Base-by-base conservation (phyloP, 805 yeast species). In the Yarrowia porcina region DNA sequence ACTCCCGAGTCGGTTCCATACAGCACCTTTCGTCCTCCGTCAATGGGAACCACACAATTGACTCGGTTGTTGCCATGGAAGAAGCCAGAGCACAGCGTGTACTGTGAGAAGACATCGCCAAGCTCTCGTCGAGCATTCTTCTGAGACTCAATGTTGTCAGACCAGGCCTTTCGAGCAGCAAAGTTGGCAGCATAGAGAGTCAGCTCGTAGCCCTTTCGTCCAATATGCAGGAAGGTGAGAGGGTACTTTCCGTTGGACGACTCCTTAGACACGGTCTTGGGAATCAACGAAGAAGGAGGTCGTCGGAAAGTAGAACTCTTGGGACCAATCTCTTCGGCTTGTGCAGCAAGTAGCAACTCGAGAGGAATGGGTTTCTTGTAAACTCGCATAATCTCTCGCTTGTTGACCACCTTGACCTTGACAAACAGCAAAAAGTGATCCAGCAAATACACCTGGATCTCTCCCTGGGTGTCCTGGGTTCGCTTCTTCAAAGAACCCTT, bases 1-100 rank as follows among this genome's bases (percentile, higher is more conserved):
- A 94, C 85, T 5, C 99, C 98, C 0, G 87, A 81, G 71, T 90
- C 96, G 0, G 98, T 91, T 44, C 98, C 98, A 70, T 89, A 92
- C 35, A 94, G 73, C 67, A 92, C 76, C 71, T 92, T 89, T 67
- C 96, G 83, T 20, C 98, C 98, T 61, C 97, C 97, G 71, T 94
- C 96, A 73, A 89, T 88, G 33, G 97, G 96, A 39, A 89, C 91
- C 28, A 91, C 93, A 77, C 97, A 91, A 71, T 90, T 91, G 69
- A 93, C 89, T 65, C 88, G 83, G 71, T 92, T 85, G 20, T 80
- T 78, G 54, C 85, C 83, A 67, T 85, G 90, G 74, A 92, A 92
- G 69, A 84, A 84, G 65, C 88, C 80, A 23, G 90, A 86, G 66
- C 88, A 89, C 63, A 90, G 79, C 65, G 90, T 87, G 17, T 86